phyloP scores from a whole-genome alignment of 2,329 filamentous ascomycete genomes.

The Fusarium sp. region DNA sequence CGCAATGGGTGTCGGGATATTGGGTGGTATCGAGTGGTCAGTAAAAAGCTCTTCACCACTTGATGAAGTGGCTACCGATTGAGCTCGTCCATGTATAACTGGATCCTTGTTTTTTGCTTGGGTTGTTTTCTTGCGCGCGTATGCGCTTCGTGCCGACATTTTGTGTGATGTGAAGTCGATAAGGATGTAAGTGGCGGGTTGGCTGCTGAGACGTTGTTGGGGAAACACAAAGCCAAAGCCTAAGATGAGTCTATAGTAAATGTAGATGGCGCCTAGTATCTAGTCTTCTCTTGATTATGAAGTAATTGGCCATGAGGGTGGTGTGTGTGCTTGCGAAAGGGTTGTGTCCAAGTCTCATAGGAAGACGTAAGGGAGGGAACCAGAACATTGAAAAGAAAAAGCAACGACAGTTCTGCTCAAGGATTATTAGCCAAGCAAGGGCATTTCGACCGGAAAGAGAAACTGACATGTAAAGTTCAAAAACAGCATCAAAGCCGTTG shows the following conservation, averaged over 20 bases:
- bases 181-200: neutral
- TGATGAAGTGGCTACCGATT: conserved; percentile 49
- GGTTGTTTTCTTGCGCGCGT: conserved; percentile 67
- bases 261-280: neutral
- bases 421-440: neutral
- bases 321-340: neutral
- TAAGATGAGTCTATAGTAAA: neutral
- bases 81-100: conserved; percentile 41
- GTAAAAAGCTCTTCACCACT: conserved; percentile 53
- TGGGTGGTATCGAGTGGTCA: conserved; percentile 50
- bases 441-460: neutral
- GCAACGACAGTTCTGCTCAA: neutral
- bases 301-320: neutral
- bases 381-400: neutral
- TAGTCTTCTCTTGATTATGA: neutral
- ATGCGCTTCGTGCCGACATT: conserved; percentile 68
- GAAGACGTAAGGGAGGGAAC: neutral
- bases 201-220: neutral
- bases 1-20: conserved; percentile 52
- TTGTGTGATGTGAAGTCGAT: neutral
- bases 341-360: neutral
- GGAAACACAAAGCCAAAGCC: neutral
- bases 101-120: conserved; percentile 53
- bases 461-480: neutral
- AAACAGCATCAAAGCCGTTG: neutral